Conservation (phyloP, 106 monocot species). For the Apostasia shenzhenica region DNA sequence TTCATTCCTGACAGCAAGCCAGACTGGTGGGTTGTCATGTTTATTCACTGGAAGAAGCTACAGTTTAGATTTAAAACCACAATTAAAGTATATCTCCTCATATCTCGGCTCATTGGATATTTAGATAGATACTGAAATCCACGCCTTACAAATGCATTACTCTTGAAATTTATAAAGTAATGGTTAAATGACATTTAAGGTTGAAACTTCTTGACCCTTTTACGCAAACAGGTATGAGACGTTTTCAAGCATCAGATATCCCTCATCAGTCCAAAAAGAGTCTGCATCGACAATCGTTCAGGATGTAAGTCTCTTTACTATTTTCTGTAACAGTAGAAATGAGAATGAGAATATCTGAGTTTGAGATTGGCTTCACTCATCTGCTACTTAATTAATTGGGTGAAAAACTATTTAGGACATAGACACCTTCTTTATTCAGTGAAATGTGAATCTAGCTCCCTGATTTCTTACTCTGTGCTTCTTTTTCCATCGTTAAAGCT, state of each 20-base stretch:
- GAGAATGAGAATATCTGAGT: neutral
- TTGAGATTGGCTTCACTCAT: no score
- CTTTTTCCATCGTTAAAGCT: no score
- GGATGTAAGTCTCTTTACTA: conserved; percentile 27
- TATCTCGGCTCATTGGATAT: no score
- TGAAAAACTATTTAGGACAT: no score
- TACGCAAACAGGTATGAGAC: conserved; percentile 26
- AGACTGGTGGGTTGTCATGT: neutral
- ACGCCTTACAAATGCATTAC: neutral
- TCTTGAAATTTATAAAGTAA: neutral
- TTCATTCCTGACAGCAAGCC: neutral
- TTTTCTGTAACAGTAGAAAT: neutral
- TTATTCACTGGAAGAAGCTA: neutral
- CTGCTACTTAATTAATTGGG: no score
- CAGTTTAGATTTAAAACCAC: neutral
- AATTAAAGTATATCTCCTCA: neutral
- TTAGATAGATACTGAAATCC: no score
- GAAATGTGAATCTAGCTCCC: no score
- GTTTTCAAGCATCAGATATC: conserved; percentile 12
- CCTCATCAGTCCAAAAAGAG: conserved; percentile 10
- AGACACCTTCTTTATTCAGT: no score
- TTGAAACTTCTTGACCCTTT: conserved; percentile 8
- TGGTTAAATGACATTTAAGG: neutral
- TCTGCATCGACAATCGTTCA: conserved; percentile 12
- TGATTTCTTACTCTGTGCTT: no score